Evolutionary conservation across 352 stramenopile species (phyloP).

Genomic region (Globisporangium paddicum): DNA sequence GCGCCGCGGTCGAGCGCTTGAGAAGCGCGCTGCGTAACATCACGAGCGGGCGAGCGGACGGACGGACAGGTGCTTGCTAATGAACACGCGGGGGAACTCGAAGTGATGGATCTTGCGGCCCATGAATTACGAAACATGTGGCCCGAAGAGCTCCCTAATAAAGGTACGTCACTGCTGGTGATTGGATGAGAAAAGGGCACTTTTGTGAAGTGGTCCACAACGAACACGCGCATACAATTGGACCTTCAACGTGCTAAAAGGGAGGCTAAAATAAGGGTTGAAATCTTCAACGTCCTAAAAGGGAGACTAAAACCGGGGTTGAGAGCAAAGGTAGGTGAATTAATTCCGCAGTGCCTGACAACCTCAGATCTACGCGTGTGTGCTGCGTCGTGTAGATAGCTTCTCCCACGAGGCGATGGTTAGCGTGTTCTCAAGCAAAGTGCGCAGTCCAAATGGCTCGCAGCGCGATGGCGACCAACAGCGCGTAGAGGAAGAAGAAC

Average conservation of each 20-base stretch:
- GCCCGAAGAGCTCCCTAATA: background rate
- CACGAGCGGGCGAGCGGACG: too few species aligned
- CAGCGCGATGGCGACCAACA: conserved; percentile 43
- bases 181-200: background rate
- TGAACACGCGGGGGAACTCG: background rate
- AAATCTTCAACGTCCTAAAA: too few species aligned
- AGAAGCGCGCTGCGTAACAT: conserved; percentile 18
- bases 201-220: background rate
- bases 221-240: background rate
- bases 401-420: too few species aligned
- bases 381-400: too few species aligned
- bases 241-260: background rate
- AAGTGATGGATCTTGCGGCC: conserved; percentile 1
- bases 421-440: background rate
- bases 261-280: background rate
- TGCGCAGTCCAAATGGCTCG: conserved; percentile 35
- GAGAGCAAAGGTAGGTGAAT: too few species aligned
- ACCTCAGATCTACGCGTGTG: too few species aligned
- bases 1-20: conserved; percentile 10
- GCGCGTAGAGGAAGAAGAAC: conserved; percentile 68
- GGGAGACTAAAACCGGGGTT: too few species aligned
- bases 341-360: too few species aligned
- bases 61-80: background rate
- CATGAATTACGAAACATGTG: background rate
- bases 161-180: background rate